These are phyloP conservation scores for Silybum marianum DNA, from an alignment of 129 eudicot genomes.

Conservation along the genomic window DNA sequence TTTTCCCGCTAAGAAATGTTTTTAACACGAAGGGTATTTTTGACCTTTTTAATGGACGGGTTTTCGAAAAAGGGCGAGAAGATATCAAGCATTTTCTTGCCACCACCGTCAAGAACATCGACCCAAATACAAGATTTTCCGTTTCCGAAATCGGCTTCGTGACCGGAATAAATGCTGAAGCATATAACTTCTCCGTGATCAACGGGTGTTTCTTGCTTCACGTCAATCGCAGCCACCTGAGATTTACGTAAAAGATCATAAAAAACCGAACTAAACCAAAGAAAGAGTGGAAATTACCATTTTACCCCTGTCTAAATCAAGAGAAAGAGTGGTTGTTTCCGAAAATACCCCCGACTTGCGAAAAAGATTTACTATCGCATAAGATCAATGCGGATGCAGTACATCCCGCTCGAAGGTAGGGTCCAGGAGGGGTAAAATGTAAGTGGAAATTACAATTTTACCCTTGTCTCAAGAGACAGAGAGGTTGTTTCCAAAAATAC, in stretches of 20 bases:
- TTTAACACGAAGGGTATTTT: not conserved
- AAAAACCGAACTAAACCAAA: not conserved
- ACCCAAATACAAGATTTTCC: constrained; percentile 98
- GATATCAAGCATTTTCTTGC: constrained; percentile 53
- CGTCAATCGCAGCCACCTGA: constrained; percentile 89
- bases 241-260: not conserved
- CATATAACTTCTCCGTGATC: constrained; percentile 92
- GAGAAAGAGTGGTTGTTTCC: not conserved
- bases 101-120: constrained; percentile 93
- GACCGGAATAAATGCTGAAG: constrained; percentile 88
- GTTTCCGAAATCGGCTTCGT: constrained; percentile 72
- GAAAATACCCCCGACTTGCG: not conserved
- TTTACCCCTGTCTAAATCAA: not conserved
- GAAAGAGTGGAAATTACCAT: not conserved
- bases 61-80: constrained; percentile 91
- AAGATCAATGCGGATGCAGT: too few species aligned
- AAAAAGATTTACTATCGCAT: not conserved
- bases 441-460: not conserved
- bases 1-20: not conserved
- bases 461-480: not conserved
- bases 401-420: not conserved
- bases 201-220: constrained; percentile 94
- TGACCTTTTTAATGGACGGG: constrained; percentile 76
- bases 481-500: not conserved
- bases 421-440: not conserved